Evolutionary conservation across 129 eudicot species (phyloP), one percentile per base, ranked within the genome.

Genomic region (Flaveria sonorensis): DNA sequence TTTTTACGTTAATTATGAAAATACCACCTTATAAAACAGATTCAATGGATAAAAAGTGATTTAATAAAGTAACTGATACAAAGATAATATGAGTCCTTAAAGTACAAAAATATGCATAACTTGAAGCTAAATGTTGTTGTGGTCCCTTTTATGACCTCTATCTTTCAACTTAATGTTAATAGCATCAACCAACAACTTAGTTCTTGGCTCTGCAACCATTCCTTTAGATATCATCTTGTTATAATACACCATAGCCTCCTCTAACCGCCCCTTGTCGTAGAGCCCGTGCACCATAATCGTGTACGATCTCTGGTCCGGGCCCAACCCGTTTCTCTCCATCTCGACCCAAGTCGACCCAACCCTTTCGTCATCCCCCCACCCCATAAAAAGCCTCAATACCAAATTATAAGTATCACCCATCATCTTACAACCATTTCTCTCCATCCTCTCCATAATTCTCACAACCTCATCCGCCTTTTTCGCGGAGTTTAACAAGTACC

Each of bases 231-330:
- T 56, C 98, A 94, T 89, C 86, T 83, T 86, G 3, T 70, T 74
- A 64, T 73, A 91, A 85, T 84, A 91, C 11, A 42, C 6, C 90
- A 91, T 36, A 3, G 93, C 96, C 15, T 82, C 89, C 78, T 85
- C 80, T 36, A 87, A 15, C 81, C 48, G 81, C 1, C 92, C 96
- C 75, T 75, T 81, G 3, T 89, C 90, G 70, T 56, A 89, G 30
- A 84, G 79, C 67, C 97, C 96, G 19, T 93, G 96, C 52, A 93
- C 70, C 89, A 94, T 81, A 46, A 94, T 43, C 1, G 97, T 89
- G 46, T 84, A 94, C 28, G 93, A 94, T 73, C 96, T 71, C 52
- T 82, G 93, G 39, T 94, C 97, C 6, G 88, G 97, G 16, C 98
- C 98, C 70, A 89, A 30, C 52, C 93, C 93, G 43, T 74, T 79